Evolutionary conservation across 2,329 filamentous ascomycete genomes (phyloP), one percentile per base, ranked within the genome.

Genomic region (Ascochyta lentis): DNA sequence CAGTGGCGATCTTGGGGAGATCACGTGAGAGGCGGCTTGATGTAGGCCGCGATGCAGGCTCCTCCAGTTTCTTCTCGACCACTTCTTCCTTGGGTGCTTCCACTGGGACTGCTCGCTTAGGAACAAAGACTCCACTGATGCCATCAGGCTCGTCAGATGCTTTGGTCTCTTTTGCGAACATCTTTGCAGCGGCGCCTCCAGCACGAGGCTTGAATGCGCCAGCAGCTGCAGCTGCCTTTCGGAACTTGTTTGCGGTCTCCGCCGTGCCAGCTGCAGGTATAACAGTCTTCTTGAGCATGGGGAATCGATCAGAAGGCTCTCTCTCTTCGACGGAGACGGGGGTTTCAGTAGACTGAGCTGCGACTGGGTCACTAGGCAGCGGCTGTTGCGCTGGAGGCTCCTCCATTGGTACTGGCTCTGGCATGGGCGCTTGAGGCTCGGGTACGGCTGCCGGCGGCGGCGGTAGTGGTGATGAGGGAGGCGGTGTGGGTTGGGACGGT

Each of bases 61-160:
- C 61, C 34, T 72, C 72, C 1, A 44, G n/a, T 45, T 67, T 69
- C 52, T 66, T 62, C 38, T 73, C 67, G 0, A 49, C 48, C 35
- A 71, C 67, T 42, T 69, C 66, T 19, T 64, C 64, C 48, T 64
- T 61, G 10, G 58, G 54, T 7, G 55, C 37, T 48, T 70, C 70
- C 29, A 70, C 70, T 0, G 71, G 69, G 10, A 63, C 61, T 33
- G 61, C 60, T 31, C 66, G 77, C 38, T 78, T 84, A 2, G 93
- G 92, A 3, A 92, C 90, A 23, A 97, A 89, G 34, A 97, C 93
- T 35, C 89, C 86, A 12, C 89, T 96, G 61, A 97, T 96, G 2
- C 93, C 94, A 77, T 97, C 93, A 6, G 92, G 90, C 5, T 89
- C 92, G 23, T 89, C 85, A 3, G 77, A 78, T n/a, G 76, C 74